Evolutionary conservation across 257 asterid genomes (phyloP), one percentile per base, ranked within the genome.

Genomic region (Nicotiana otophora): DNA sequence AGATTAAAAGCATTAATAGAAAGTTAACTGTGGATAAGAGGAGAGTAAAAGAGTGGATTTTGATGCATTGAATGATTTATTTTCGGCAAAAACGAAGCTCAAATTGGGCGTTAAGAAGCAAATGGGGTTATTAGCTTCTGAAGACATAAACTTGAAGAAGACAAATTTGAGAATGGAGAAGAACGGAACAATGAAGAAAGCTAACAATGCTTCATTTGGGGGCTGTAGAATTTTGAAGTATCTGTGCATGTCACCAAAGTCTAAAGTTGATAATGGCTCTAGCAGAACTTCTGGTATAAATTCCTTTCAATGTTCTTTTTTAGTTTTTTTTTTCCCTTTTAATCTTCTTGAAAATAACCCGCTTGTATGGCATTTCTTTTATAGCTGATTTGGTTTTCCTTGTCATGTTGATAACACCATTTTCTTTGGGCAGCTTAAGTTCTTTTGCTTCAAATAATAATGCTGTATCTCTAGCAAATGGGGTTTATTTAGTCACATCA

Each of bases 201-300:
- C 85, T 57, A 88, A 42, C 82, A 82, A 68, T 79, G 91, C 67
- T 78, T 91, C 69, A 76, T 82, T 85, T n/a, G 78, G 93, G 14
- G 89, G 97, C 81, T 93, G 98, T 93, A 82, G 88, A 82, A 88
- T 89, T 86, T 86, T 92, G 86, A 87, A 90, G 69, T 88, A 91
- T 67, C 83, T 93, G 46, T 95, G 97, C 84, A 81, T 93, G 82
- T 84, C 97, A 68, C 39, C 93, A 69, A 91, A 91, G 90, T 54
- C 98, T 39, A 89, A 89, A 42, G 51, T 42, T 42, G 51, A 42
- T 42, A 2, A 42, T 85, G 92, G 89, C 31, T 86, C 92, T 31
- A 90, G 90, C 91, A 67, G 91, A 33, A 92, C 88, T 82, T 86
- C 84, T 87, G 98, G 98, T 95, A 88, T 55, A 84, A 14, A 81